phyloP scores from a whole-genome alignment of 306 rosid species.

The Malus domestica region DNA sequence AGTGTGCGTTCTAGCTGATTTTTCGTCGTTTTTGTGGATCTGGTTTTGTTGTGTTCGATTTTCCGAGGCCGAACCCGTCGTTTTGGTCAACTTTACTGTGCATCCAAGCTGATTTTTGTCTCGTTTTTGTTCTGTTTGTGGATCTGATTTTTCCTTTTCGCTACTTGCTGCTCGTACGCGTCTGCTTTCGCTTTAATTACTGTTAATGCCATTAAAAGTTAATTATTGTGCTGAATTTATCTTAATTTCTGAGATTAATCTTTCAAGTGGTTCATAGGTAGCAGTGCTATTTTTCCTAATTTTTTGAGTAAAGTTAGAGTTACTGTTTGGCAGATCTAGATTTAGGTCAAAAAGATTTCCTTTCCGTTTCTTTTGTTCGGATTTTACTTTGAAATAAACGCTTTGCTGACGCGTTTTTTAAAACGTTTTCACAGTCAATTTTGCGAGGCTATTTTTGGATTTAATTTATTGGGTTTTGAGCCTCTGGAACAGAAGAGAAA shows the following conservation, averaged over 20 bases:
- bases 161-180: background rate
- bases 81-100: background rate
- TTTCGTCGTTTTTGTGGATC: slow-evolving; percentile 11
- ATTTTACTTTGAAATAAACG: background rate
- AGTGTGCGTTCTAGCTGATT: background rate
- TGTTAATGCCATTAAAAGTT: background rate
- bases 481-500: background rate
- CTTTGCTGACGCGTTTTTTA: background rate
- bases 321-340: background rate
- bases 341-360: background rate
- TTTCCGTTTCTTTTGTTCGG: background rate
- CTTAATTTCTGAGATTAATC: background rate
- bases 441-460: background rate
- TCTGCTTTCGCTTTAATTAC: background rate
- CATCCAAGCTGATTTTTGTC: background rate
- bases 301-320: background rate
- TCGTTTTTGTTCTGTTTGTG: background rate
- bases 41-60: background rate
- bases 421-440: background rate
- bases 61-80: slow-evolving; percentile 2
- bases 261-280: background rate
- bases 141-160: slow-evolving; percentile 17
- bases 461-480: background rate
- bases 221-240: background rate
- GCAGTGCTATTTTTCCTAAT: background rate